Evolutionary conservation across 495 filamentous ascomycete genomes (phyloP).

Genomic region (Chaetomium fimeti): DNA sequence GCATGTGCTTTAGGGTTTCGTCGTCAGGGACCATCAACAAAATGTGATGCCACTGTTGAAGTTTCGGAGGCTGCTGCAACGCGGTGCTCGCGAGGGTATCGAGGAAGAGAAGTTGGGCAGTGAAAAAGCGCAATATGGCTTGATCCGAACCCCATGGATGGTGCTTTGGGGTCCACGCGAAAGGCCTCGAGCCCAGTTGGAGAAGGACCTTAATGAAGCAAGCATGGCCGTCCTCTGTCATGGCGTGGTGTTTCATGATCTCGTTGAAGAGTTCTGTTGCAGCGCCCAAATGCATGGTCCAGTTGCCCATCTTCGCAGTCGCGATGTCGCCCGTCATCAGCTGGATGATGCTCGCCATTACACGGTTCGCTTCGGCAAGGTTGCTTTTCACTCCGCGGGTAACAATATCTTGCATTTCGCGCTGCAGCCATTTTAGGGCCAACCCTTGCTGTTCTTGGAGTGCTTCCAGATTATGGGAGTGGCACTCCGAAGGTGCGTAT

Average conservation of each 20-base stretch:
- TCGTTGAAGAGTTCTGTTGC: conserved; percentile 49
- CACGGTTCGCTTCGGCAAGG: conserved; percentile 36
- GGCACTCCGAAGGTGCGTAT: conserved; percentile 31
- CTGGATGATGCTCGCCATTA: conserved; percentile 56
- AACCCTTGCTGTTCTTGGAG: conserved; percentile 43
- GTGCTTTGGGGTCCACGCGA: conserved; percentile 21
- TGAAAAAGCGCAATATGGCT: conserved; percentile 54
- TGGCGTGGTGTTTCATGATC: conserved; percentile 38
- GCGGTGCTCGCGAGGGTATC: conserved; percentile 52
- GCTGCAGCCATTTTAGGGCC: conserved; percentile 44
- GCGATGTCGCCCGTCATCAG: conserved; percentile 52
- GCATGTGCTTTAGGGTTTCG: conserved; percentile 22
- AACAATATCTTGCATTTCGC: conserved; percentile 43
- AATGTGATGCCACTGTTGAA: conserved; percentile 41
- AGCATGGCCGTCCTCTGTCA: conserved; percentile 19
- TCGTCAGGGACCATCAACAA: conserved; percentile 34
- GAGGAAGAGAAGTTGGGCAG: conserved; percentile 48
- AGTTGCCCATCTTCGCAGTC: conserved; percentile 46
- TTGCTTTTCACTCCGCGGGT: conserved; percentile 34
- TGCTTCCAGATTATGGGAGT: conserved; percentile 32
- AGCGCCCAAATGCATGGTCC: conserved; percentile 50
- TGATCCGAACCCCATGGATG: conserved; percentile 50
- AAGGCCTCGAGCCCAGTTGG: conserved; percentile 32
- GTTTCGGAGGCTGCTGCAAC: conserved; percentile 42
- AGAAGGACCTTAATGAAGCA: conserved; percentile 37